phyloP scores from a whole-genome alignment of 331 rosid species.

The Quercus phellos region DNA sequence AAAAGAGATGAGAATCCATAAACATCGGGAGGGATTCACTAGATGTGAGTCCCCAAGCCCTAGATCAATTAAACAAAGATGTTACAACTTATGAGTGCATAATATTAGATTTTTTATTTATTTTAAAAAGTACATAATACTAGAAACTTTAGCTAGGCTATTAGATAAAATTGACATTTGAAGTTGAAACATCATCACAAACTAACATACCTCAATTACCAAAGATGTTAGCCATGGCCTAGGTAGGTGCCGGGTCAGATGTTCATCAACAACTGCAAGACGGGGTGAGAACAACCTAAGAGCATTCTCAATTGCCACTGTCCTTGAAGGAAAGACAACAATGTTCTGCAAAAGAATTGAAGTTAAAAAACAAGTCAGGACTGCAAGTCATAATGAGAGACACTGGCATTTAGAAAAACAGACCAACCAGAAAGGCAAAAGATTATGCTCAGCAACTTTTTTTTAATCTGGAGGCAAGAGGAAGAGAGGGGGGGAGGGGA shows the following conservation, averaged over 20 bases:
- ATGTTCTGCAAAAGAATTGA: constrained; percentile 61
- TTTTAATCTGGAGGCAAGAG: background rate
- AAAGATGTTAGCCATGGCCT: constrained; percentile 79
- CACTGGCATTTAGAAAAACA: background rate
- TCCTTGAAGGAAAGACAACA: constrained; percentile 89
- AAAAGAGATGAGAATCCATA: no score
- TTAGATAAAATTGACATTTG: background rate
- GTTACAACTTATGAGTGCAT: background rate
- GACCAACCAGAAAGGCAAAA: background rate
- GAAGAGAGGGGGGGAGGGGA: no score
- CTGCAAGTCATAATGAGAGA: background rate
- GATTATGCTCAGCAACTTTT: background rate
- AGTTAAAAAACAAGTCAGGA: constrained; percentile 42
- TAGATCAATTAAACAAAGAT: no score
- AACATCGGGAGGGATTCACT: no score
- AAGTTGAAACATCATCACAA: background rate
- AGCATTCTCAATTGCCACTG: constrained; percentile 87
- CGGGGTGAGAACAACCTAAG: constrained; percentile 86
- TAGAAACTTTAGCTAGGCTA: background rate
- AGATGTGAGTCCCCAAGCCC: no score
- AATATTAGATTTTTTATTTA: background rate
- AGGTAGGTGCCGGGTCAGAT: constrained; percentile 79
- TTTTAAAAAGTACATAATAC: background rate
- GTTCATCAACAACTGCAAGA: constrained; percentile 93
- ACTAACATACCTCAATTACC: constrained; percentile 57